These are phyloP conservation scores for Elsinoe ampelina DNA, from an alignment of 2,329 filamentous ascomycete species.

Conservation along the genomic window DNA sequence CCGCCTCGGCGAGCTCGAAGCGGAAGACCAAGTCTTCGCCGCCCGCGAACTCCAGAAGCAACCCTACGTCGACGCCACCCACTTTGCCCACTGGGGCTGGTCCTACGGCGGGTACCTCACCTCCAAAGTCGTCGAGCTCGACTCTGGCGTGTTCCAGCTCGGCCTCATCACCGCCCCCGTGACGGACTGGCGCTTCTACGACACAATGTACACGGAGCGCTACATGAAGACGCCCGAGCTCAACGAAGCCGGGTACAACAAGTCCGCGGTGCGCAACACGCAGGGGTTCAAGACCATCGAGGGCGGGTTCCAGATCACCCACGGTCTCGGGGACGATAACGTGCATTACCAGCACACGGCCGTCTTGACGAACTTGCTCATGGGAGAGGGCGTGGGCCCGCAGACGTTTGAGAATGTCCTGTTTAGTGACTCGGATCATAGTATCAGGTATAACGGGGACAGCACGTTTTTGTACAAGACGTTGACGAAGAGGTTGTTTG, in stretches of 20 bases:
- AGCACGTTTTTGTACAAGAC: constrained; percentile 52
- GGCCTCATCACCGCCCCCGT: constrained; percentile 58
- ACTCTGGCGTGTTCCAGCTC: constrained; percentile 52
- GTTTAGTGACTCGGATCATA: constrained; percentile 58
- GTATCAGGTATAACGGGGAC: constrained; percentile 50
- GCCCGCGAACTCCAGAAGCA: constrained; percentile 46
- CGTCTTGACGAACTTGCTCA: constrained; percentile 51
- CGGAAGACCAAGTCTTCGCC: constrained; percentile 59
- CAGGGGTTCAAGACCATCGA: constrained; percentile 54
- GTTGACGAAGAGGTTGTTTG: constrained; percentile 38
- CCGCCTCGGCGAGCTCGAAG: constrained; percentile 54
- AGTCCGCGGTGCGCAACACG: constrained; percentile 48
- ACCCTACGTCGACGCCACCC: constrained; percentile 47
- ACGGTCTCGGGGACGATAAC: constrained; percentile 62
- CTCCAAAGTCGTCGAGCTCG: constrained; percentile 55
- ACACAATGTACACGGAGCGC: constrained; percentile 61
- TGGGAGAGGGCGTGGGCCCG: constrained; percentile 49
- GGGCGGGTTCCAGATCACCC: constrained; percentile 53
- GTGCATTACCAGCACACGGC: constrained; percentile 62
- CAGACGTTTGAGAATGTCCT: constrained; percentile 54
- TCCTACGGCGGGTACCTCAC: constrained; percentile 59
- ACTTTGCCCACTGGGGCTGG: constrained; percentile 61
- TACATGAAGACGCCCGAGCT: constrained; percentile 57
- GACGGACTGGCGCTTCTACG: constrained; percentile 61
- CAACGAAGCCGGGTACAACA: constrained; percentile 53